phyloP scores from a whole-genome alignment of 441 rosid genomes.

The Metrosideros polymorpha region DNA sequence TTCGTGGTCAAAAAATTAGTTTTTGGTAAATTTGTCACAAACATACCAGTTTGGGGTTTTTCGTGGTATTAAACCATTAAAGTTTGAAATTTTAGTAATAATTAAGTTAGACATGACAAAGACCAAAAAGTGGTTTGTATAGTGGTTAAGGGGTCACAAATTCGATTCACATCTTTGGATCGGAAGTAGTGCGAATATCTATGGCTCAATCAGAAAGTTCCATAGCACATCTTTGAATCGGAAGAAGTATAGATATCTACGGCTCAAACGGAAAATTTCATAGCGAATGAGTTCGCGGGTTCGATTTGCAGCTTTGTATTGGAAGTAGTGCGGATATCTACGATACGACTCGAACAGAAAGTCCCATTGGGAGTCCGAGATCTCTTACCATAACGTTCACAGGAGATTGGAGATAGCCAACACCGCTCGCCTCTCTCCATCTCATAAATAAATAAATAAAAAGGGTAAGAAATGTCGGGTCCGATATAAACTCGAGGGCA shows the following conservation, averaged over 20 bases:
- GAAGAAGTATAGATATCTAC: neutral
- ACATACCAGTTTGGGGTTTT: too few species aligned
- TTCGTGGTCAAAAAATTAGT: too few species aligned
- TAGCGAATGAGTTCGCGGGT: fast-evolving
- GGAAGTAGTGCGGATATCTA: neutral
- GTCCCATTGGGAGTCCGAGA: neutral
- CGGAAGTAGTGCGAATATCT: fast-evolving
- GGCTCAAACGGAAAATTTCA: neutral
- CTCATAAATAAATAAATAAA: neutral
- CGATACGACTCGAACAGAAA: neutral
- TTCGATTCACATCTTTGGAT: neutral
- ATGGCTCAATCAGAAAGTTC: fast-evolving
- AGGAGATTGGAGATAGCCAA: neutral
- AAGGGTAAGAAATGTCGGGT: neutral
- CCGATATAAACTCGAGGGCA: neutral
- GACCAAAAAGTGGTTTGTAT: neutral
- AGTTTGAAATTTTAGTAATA: neutral
- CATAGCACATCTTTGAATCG: fast-evolving
- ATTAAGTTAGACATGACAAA: neutral
- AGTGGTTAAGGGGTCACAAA: neutral
- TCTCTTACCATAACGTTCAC: neutral
- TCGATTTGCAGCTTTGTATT: neutral
- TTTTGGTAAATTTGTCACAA: too few species aligned
- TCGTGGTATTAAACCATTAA: too few species aligned
- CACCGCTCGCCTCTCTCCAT: neutral